These are phyloP conservation scores for Mycena latifolia DNA, from an alignment of 768 basidiomycete species.

Conservation along the genomic window DNA sequence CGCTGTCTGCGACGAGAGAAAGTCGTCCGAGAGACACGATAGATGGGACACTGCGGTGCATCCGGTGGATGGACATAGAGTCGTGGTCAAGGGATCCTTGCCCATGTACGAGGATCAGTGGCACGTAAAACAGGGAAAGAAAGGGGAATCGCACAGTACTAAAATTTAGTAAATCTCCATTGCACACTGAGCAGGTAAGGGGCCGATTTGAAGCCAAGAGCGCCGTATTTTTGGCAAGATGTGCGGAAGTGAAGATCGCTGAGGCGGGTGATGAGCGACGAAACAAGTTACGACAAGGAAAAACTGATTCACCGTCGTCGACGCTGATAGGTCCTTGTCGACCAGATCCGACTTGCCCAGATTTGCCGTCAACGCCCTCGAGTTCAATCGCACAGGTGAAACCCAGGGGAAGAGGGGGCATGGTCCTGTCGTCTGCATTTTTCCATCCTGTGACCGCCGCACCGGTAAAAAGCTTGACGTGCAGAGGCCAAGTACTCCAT, in stretches of 20 bases:
- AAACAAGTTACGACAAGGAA: neutral
- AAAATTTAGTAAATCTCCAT: conserved; percentile 53
- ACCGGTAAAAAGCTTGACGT: conserved; percentile 79
- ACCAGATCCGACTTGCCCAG: conserved; percentile 65
- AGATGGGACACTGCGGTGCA: conserved; percentile 72
- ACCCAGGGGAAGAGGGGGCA: conserved; percentile 60
- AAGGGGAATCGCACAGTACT: conserved; percentile 49
- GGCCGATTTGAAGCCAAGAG: conserved; percentile 50
- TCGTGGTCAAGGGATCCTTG: conserved; percentile 63
- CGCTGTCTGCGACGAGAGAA: conserved; percentile 47
- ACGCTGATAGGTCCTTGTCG: conserved; percentile 67
- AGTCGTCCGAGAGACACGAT: conserved; percentile 63
- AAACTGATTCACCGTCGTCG: conserved; percentile 61
- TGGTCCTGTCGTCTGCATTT: conserved; percentile 40
- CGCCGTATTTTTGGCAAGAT: conserved; percentile 62
- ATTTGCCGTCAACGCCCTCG: conserved; percentile 80
- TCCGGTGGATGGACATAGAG: conserved; percentile 63
- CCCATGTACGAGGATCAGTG: conserved; percentile 1
- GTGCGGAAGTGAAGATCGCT: conserved; percentile 63
- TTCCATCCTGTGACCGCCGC: conserved; percentile 71
- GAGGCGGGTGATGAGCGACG: conserved; percentile 16
- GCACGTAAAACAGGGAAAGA: conserved; percentile 25
- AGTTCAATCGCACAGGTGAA: conserved; percentile 66
- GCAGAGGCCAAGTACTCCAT: conserved; percentile 80
- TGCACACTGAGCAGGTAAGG: conserved; percentile 64